Base-by-base conservation (phyloP, 148 eudicot genomes). In the Rhododendron williamsianum region DNA sequence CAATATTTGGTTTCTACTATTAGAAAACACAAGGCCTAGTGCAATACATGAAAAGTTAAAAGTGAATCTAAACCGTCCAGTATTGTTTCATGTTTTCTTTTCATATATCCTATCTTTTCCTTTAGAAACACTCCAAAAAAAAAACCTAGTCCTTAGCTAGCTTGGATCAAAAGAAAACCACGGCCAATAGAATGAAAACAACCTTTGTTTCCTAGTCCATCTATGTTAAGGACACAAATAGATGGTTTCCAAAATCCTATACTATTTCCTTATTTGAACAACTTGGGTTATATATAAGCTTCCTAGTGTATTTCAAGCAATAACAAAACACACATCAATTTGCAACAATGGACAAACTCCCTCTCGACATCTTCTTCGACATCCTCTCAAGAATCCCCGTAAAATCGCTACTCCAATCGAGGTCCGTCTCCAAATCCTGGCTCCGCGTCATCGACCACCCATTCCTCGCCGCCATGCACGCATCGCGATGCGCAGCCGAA, bases 371-470 rank as follows among this genome's bases (percentile, higher is more conserved):
- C 6, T 3, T 80, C 82, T 51, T 52, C 60, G 8, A 48, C 82
- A 80, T 49, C 82, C 56, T 80, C 45, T 80, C 82, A 27, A 80
- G 19, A 27, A 25, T 80, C 33, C 82, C 82, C 23, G 9, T 80
- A 48, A 80, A 80, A 33, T 48, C 82, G 2, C 35, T 80, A 1
- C 63, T 80, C 21, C 82, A 80, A 80, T 51, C n/a, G 4, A 0
- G 82, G 3, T 80, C 36, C 19, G 81, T 86, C 43, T 81, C 80
- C 33, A 86, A 86, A 52, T 65, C 12, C 27, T 86, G 80, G 84
- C 30, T 36, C 87, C 6, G 16, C 15, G 15, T 80, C 21, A 54
- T 81, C 7, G 83, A 80, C 71, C 46, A 78, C 71, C 76, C 58
- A 1, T 36, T 25, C 46, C 65, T 65, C 7, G 23, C 78, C 8